Conservation (phyloP, 225 moss, liverwort and hornwort species). For the Physcomitrellopsis africana region DNA sequence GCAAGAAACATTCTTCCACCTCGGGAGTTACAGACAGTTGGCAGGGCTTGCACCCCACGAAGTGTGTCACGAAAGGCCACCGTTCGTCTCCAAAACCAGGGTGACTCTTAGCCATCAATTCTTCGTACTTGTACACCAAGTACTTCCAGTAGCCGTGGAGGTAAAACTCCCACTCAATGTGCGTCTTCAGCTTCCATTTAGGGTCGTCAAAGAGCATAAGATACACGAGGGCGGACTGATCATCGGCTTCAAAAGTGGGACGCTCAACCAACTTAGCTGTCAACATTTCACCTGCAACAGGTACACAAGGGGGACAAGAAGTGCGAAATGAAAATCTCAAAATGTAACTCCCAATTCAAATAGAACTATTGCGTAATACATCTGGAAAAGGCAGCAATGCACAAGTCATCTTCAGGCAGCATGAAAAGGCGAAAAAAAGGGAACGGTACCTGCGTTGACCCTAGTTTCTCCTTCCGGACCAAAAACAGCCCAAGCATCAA, state of each 20-base stretch:
- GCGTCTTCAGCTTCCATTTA: slow-evolving; percentile 60
- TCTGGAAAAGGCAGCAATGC: background rate
- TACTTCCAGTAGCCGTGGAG: slow-evolving; percentile 63
- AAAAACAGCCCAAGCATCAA: slow-evolving; percentile 76
- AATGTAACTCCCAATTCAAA: background rate
- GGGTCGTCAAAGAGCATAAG: slow-evolving; percentile 59
- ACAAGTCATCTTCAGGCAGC: background rate
- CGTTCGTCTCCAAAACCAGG: slow-evolving; percentile 61
- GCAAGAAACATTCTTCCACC: slow-evolving; percentile 55
- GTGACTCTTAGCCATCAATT: slow-evolving; percentile 49
- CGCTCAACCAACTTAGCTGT: slow-evolving; percentile 58
- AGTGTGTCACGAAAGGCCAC: slow-evolving; percentile 73
- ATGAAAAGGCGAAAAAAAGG: background rate
- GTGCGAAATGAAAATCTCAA: background rate
- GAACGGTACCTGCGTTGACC: slow-evolving; percentile 43
- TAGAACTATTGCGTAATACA: background rate
- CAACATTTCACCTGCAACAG: slow-evolving; percentile 52
- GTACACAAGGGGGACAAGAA: background rate
- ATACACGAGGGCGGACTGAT: slow-evolving; percentile 78
- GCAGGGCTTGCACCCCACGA: slow-evolving; percentile 72
- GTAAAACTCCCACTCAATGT: slow-evolving; percentile 59
- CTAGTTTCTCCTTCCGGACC: slow-evolving; percentile 49
- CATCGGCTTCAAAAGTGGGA: slow-evolving; percentile 70
- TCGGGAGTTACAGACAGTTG: slow-evolving; percentile 18
- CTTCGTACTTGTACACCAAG: slow-evolving; percentile 63